A percentile compares a stretch with the other conserved stretches of the same genome.
These are phyloP conservation scores for Lepidium africanum DNA, from an alignment of 345 rosid species.

Conservation along the genomic window DNA sequence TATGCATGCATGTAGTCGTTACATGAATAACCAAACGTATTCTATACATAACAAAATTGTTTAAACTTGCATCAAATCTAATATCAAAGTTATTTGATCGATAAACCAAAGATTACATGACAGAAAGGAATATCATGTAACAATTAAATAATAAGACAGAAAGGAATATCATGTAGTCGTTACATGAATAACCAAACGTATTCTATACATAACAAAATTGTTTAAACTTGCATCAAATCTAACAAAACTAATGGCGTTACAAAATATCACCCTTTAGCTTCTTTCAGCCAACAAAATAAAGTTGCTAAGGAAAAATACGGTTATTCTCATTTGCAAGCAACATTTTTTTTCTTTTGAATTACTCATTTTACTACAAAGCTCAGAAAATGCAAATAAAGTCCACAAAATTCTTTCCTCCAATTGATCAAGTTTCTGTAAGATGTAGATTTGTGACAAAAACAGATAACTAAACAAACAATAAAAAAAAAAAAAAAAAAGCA, in stretches of 20 bases:
- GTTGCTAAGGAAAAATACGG: background rate
- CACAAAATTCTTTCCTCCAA: background rate
- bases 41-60: no score
- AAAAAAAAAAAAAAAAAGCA: background rate
- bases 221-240: background rate
- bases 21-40: no score
- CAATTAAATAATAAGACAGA: no score
- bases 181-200: no score
- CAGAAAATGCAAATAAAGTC: background rate
- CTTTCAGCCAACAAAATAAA: background rate
- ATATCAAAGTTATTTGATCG: no score
- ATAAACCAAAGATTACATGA: no score
- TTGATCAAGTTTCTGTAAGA: background rate
- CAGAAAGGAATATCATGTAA: no score
- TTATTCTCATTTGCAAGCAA: background rate
- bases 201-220: background rate
- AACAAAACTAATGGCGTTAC: background rate
- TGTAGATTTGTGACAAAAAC: background rate
- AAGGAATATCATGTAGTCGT: no score
- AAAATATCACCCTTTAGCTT: background rate
- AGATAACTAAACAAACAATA: no score
- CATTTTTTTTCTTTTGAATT: background rate
- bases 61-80: no score
- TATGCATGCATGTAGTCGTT: background rate
- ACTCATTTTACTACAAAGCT: no score